A percentile compares a stretch with the other conserved stretches of the same genome.
These are phyloP conservation scores for Lumnitzera littorea DNA, from an alignment of 345 rosid species.

Conservation along the genomic window DNA sequence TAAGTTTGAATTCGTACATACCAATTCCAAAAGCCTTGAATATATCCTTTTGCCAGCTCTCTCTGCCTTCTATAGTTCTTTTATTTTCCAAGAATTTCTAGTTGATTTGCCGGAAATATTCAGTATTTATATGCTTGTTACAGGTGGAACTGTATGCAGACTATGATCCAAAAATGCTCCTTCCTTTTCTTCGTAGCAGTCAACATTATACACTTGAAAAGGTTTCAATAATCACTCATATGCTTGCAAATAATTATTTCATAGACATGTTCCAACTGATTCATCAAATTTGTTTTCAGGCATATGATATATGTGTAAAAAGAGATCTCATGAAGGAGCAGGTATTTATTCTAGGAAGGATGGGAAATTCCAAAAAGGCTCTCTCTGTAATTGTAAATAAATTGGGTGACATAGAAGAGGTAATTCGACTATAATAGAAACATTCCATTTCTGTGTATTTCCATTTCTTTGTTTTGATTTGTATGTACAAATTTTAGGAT, in stretches of 20 bases:
- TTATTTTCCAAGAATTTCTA: no score
- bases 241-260: slow-evolving; percentile 9
- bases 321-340: slow-evolving; percentile 85
- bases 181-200: slow-evolving; percentile 96
- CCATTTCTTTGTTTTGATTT: slow-evolving; percentile 3
- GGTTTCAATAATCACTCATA: slow-evolving; percentile 41
- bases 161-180: slow-evolving; percentile 84
- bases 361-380: slow-evolving; percentile 94
- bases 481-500: slow-evolving; percentile 5
- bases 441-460: slow-evolving; percentile 8
- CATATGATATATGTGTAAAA: slow-evolving; percentile 75
- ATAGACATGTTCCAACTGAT: slow-evolving; percentile 6
- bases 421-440: slow-evolving; percentile 12
- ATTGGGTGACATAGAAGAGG: slow-evolving; percentile 97
- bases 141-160: slow-evolving; percentile 95
- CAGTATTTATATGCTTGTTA: slow-evolving; percentile 7
- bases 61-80: no score
- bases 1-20: no score
- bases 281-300: slow-evolving; percentile 47
- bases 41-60: no score
- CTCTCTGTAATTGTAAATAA: slow-evolving; percentile 83
- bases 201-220: slow-evolving; percentile 95
- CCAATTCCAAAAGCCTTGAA: no score
- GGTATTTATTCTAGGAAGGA: slow-evolving; percentile 94
- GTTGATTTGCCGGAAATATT: no score